Evolutionary conservation across 164 flowering plant species (phyloP), one percentile per base, ranked within the genome.

Genomic region (Buxus sempervirens): DNA sequence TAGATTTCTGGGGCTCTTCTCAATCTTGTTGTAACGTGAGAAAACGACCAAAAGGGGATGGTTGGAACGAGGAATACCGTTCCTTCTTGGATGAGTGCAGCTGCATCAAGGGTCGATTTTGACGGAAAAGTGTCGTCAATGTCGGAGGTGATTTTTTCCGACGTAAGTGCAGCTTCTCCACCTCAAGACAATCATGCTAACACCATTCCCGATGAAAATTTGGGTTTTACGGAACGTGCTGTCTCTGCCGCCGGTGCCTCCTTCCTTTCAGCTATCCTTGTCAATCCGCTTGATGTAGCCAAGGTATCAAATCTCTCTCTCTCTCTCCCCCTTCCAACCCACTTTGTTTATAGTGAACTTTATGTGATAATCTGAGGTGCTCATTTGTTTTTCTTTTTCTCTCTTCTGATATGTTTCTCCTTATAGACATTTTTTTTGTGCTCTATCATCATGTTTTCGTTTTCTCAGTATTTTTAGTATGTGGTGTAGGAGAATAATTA

Each of bases 211-310:
- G 87, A 88, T 70, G 68, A 70, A 20, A 51, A 83, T 57, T 84
- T 95, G 79, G 80, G 94, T 1, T 78, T 90, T 27, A 80, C 70
- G 7, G 93, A 91, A 67, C 79, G 98, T 63, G 81, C 95, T 23
- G 61, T 93, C 58, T 84, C 99, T 36, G 99, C 99, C 1, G 90
- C 92, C 57, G 98, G 96, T 22, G 98, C 99, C 27, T 98, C 98
- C 49, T 60, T 93, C 22, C 62, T 96, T 41, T 93, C 99, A n/a
- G 98, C 98, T 16, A 65, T 93, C 74, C 77, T 93, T 62, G 98
- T 93, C 58, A 96, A 96, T 71, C 99, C 99, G 49, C 96, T 96
- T 36, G 99, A 96, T 73, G 90, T 96, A 41, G 98, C 83, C 56
- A 96, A 95, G 97, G 99, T 89, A 63, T 15, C 0, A 32, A 32